These are phyloP conservation scores for Chaetoceros tenuissimus DNA, from an alignment of 108 stramenopile species.

Conservation along the genomic window DNA sequence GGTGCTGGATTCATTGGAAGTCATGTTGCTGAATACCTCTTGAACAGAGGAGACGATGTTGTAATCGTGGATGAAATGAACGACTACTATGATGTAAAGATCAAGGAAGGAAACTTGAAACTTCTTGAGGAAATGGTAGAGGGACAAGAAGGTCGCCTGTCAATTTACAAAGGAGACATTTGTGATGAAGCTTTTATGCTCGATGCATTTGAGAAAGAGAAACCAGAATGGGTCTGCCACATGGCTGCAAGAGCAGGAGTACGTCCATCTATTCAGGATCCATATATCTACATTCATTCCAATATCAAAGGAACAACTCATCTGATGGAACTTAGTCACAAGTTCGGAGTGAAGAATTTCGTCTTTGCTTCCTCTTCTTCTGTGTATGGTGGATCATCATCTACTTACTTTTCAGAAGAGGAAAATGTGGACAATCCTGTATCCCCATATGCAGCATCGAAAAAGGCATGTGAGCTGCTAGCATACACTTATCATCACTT, in stretches of 20 bases:
- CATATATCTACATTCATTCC: slow-evolving; percentile 93
- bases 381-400: slow-evolving; percentile 94
- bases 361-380: slow-evolving; percentile 91
- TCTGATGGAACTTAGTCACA: slow-evolving; percentile 82
- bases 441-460: slow-evolving; percentile 94
- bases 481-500: slow-evolving; percentile 97
- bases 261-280: slow-evolving; percentile 91
- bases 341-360: slow-evolving; percentile 87
- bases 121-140: slow-evolving; percentile 35
- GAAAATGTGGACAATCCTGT: slow-evolving; percentile 95
- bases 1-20: slow-evolving; percentile 96
- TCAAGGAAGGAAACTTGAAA: slow-evolving; percentile 84
- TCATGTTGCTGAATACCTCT: slow-evolving; percentile 69
- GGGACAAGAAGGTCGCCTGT: slow-evolving; percentile 24
- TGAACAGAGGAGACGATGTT: slow-evolving; percentile 89
- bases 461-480: slow-evolving; percentile 95
- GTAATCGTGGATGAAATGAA: slow-evolving; percentile 98
- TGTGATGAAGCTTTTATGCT: slow-evolving; percentile 84
- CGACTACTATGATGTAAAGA: slow-evolving; percentile 91
- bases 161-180: slow-evolving; percentile 87
- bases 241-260: slow-evolving; percentile 95
- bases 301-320: slow-evolving; percentile 95
- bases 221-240: slow-evolving; percentile 88
- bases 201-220: slow-evolving; percentile 65
- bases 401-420: slow-evolving; percentile 84